Conservation (phyloP, 768 basidiomycete species). For the Tricholoma bakamatsutake region DNA sequence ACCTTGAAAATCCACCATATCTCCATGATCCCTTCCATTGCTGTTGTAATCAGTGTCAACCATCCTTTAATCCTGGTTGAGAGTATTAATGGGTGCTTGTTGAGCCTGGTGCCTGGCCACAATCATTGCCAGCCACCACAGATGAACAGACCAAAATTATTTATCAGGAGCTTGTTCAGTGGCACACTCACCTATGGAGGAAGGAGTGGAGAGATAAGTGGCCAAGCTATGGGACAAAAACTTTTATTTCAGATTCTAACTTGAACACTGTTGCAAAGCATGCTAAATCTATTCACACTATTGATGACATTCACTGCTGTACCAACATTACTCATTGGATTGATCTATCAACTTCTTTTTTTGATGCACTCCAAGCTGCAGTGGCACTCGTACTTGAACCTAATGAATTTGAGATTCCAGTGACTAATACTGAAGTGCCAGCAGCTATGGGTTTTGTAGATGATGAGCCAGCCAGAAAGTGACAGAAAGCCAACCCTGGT, state of each 20-base stretch:
- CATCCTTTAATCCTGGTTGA: neutral
- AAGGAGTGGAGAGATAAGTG: neutral
- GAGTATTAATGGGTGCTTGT: neutral
- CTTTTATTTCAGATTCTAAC: neutral
- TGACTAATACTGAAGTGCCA: no score
- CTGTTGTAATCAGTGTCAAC: neutral
- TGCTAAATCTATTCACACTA: neutral
- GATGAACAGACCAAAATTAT: neutral
- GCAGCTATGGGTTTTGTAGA: no score
- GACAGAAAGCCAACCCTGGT: no score
- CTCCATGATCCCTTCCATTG: neutral
- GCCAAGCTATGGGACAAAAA: neutral
- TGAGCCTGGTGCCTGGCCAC: neutral
- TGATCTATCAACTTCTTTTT: neutral
- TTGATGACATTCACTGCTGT: neutral
- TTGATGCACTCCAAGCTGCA: neutral
- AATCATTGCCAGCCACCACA: neutral
- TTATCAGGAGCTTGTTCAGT: neutral
- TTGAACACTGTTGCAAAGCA: neutral
- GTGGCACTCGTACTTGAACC: no score
- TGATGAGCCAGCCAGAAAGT: no score
- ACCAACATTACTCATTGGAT: neutral
- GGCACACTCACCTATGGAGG: neutral
- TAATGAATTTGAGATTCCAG: no score
- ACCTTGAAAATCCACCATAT: neutral